Evolutionary conservation across 306 rosid genomes (phyloP).

Genomic region (Fagus crenata): DNA sequence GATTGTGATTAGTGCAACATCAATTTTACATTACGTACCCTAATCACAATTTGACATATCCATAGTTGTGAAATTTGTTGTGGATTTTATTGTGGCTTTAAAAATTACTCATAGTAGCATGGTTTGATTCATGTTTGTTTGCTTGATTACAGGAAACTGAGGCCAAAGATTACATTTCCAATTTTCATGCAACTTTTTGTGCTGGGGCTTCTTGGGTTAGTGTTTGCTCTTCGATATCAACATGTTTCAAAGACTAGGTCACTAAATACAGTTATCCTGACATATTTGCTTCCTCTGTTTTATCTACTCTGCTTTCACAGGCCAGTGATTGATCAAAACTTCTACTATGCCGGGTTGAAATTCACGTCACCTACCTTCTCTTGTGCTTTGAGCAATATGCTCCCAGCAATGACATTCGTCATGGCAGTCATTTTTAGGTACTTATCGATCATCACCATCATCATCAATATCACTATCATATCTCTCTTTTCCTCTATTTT

Average conservation of each 20-base stretch:
- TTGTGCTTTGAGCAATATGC: conserved; percentile 86
- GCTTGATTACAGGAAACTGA: conserved; percentile 56
- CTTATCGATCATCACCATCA: not conserved
- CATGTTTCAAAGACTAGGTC: not conserved
- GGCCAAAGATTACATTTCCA: conserved; percentile 75
- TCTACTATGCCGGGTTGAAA: conserved; percentile 80
- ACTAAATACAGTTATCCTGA: not conserved
- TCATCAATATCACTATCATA: not conserved
- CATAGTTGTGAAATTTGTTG: too few relatives aligned
- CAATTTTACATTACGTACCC: too few relatives aligned
- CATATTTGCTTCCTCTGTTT: not conserved
- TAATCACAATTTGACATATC: too few relatives aligned
- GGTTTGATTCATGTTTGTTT: conserved; percentile 21
- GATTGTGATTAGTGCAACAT: too few relatives aligned
- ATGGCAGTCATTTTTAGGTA: conserved; percentile 88
- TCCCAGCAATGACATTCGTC: conserved; percentile 89
- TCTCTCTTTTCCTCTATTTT: not conserved
- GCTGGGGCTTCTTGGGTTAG: conserved; percentile 92
- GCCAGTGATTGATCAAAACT: conserved; percentile 91
- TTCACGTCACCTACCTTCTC: conserved; percentile 86
- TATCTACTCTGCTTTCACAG: conserved; percentile 32
- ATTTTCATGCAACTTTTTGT: conserved; percentile 67
- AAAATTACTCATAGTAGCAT: not conserved
- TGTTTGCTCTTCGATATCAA: not conserved
- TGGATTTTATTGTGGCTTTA: too few relatives aligned